A percentile compares a stretch with the other conserved stretches of the same genome.
Evolutionary conservation across 148 eudicot species (phyloP).

Genomic region (Vaccinium myrtillus): DNA sequence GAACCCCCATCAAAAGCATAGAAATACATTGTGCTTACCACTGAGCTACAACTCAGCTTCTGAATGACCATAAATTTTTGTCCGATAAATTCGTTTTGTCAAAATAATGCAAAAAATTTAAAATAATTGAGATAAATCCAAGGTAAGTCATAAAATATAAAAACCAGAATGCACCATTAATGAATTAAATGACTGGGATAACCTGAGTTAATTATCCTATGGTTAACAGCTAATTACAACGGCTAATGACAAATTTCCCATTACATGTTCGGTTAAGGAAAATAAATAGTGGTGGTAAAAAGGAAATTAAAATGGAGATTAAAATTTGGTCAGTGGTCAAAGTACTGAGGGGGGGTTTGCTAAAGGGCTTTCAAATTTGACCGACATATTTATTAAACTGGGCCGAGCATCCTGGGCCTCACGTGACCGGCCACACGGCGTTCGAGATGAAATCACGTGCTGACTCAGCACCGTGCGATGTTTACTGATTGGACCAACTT

Average conservation of each 20-base stretch:
- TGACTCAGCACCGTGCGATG: constrained; percentile 10
- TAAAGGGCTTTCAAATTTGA: constrained; percentile 12
- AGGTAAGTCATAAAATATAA: too few species aligned
- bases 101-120: too few species aligned
- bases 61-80: too few species aligned
- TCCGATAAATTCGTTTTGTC: too few species aligned
- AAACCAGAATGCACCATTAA: too few species aligned
- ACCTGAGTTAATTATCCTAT: not conserved
- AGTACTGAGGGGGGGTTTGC: not conserved
- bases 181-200: not conserved
- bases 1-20: too few species aligned
- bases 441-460: constrained; percentile 20
- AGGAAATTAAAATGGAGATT: not conserved
- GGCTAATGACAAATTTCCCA: not conserved
- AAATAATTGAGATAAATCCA: too few species aligned
- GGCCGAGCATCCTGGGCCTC: constrained; percentile 54
- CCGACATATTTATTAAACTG: constrained; percentile 39
- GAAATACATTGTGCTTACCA: too few species aligned
- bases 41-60: too few species aligned
- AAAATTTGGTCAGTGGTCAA: constrained; percentile 3
- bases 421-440: constrained; percentile 42
- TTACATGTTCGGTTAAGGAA: not conserved
- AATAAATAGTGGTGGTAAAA: not conserved
- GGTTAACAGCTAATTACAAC: not conserved
- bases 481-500: constrained; percentile 20